These are phyloP conservation scores for Pseudogymnoascus sp. DNA, from an alignment of 2,329 filamentous ascomycete genomes.

Conservation along the genomic window DNA sequence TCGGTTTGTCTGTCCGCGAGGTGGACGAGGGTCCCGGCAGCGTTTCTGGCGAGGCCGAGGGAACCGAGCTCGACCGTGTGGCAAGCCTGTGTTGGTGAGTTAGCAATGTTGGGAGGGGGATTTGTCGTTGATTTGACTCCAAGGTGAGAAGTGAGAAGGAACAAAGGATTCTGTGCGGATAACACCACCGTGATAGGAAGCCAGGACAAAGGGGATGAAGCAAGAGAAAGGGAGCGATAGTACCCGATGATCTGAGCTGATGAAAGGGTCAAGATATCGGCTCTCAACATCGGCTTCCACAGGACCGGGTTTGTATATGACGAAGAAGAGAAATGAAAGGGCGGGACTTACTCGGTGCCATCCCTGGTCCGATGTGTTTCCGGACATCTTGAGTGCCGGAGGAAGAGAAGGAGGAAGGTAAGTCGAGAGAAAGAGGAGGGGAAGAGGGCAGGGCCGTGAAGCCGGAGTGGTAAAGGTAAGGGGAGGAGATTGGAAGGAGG, in stretches of 20 bases:
- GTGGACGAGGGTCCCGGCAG: neutral
- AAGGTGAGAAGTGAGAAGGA: neutral
- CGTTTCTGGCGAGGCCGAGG: neutral
- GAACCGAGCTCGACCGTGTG: neutral
- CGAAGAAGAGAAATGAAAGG: neutral
- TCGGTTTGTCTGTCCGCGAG: neutral
- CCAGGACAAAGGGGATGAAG: neutral
- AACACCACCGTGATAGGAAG: neutral
- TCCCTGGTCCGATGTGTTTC: no score
- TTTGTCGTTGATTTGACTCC: neutral
- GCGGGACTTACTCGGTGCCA: neutral
- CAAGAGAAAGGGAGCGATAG: neutral
- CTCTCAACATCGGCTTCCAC: neutral
- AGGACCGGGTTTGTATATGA: neutral
- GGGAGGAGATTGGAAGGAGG: no score
- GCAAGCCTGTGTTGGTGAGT: neutral
- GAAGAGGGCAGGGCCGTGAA: no score
- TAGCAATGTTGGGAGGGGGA: neutral
- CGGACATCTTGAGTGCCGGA: neutral
- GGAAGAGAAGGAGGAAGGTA: no score
- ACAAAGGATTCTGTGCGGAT: neutral
- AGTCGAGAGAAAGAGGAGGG: no score
- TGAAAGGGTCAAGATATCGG: neutral
- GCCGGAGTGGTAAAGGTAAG: no score
- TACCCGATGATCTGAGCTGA: neutral